Evolutionary conservation across 495 filamentous ascomycete species (phyloP).

Genomic region (Neurospora tetrasperma): DNA sequence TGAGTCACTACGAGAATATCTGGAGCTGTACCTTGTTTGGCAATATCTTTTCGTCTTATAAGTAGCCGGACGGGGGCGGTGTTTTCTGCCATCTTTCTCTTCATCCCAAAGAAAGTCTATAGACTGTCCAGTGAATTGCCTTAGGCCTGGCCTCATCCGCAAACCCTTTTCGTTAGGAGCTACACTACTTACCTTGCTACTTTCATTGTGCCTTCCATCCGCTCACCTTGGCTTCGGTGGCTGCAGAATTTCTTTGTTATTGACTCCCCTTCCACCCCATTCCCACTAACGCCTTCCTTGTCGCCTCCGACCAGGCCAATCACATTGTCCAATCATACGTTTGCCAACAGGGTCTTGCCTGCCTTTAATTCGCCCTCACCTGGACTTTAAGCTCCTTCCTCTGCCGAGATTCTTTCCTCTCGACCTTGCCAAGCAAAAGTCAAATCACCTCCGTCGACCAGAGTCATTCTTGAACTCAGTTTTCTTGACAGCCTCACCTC

Average conservation of each 20-base stretch:
- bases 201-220: not conserved
- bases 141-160: not conserved
- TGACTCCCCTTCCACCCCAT: not conserved
- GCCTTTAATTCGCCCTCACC: not conserved
- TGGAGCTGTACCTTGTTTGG: not conserved
- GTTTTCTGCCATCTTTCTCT: not conserved
- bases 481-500: not conserved
- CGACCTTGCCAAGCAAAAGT: not conserved
- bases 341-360: not conserved
- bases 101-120: not conserved
- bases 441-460: not conserved
- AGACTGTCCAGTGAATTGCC: not conserved
- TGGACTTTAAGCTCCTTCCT: not conserved
- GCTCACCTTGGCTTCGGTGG: not conserved
- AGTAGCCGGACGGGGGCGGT: not conserved
- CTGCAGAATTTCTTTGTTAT: constrained; percentile 5
- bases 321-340: not conserved
- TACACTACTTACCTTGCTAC: not conserved
- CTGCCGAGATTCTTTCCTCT: not conserved
- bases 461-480: not conserved
- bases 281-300: not conserved
- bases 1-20: not conserved
- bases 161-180: not conserved
- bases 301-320: not conserved
- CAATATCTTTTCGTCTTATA: not conserved